phyloP scores from a whole-genome alignment of 108 stramenopile genomes.

The Nitzschia putrida region DNA sequence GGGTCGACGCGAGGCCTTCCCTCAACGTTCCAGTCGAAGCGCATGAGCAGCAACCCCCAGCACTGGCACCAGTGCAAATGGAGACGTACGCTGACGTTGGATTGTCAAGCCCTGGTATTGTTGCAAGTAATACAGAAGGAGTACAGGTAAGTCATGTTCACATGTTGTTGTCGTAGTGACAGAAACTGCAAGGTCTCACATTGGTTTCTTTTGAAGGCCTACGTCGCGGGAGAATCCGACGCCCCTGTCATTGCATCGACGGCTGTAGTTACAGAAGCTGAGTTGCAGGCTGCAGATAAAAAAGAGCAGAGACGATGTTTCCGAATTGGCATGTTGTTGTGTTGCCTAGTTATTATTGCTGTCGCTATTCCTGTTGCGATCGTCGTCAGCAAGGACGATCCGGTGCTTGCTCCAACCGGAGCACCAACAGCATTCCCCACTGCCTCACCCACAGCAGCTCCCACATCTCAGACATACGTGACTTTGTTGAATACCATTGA shows the following conservation, averaged over 20 bases:
- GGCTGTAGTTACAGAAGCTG: constrained; percentile 22
- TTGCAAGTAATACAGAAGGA: neutral
- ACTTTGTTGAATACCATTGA: constrained; percentile 9
- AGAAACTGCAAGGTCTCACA: neutral
- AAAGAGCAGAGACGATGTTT: constrained; percentile 10
- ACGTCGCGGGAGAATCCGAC: constrained; percentile 22
- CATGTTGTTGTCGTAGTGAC: neutral
- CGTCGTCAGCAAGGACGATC: neutral
- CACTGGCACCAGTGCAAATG: neutral
- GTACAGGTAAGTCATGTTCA: constrained; percentile 8
- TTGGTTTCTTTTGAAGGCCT: constrained; percentile 20
- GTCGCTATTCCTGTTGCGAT: constrained; percentile 28
- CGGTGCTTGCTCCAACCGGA: neutral
- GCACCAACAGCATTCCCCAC: constrained; percentile 1
- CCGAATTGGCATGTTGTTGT: constrained; percentile 13
- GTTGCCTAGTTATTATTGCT: constrained; percentile 17
- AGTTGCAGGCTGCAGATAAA: constrained; percentile 21
- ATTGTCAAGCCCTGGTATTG: constrained; percentile 5
- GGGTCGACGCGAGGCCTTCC: neutral
- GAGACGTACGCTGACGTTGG: constrained; percentile 19
- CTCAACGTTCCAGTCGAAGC: too few species aligned
- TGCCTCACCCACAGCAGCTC: constrained; percentile 28
- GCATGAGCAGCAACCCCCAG: too few species aligned
- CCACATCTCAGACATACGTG: constrained; percentile 20
- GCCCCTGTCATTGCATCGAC: constrained; percentile 15